Conservation (phyloP, 1,139 yeast species). For the Pichia terricola region DNA sequence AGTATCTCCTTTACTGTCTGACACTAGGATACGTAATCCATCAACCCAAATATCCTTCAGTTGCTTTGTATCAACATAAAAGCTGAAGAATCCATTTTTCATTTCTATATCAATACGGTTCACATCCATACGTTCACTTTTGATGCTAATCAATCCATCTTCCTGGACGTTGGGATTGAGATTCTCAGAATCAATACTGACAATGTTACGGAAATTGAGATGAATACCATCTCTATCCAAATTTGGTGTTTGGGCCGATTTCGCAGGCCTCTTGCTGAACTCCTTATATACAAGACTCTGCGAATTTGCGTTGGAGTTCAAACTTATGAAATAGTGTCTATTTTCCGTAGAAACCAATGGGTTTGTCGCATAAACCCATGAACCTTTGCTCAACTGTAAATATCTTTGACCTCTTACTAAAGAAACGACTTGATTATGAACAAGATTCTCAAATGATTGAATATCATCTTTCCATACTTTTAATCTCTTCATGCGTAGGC, state of each 20-base stretch:
- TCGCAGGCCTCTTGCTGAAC: slow-evolving; percentile 32
- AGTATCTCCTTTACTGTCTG: slow-evolving; percentile 16
- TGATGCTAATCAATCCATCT: slow-evolving; percentile 17
- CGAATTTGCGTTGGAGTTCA: slow-evolving; percentile 72
- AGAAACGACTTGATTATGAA: slow-evolving; percentile 54
- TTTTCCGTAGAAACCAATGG: slow-evolving; percentile 36
- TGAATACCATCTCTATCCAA: slow-evolving; percentile 41
- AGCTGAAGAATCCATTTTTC: slow-evolving; percentile 33
- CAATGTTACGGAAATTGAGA: slow-evolving; percentile 29
- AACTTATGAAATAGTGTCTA: slow-evolving; percentile 41
- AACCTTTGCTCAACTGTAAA: slow-evolving; percentile 61
- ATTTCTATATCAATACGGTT: slow-evolving; percentile 24
- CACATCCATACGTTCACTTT: slow-evolving; percentile 20
- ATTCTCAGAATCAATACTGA: slow-evolving; percentile 33
- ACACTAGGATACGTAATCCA: slow-evolving; percentile 54
- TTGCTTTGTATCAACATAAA: slow-evolving; percentile 66
- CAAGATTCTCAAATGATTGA: slow-evolving; percentile 38
- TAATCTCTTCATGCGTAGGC: too few species aligned
- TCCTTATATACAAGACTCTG: slow-evolving; percentile 53
- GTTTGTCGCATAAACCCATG: slow-evolving; percentile 70
- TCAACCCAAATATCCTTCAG: slow-evolving; percentile 71
- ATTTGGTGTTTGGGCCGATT: slow-evolving; percentile 32
- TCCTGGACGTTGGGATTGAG: slow-evolving; percentile 9
- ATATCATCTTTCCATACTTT: slow-evolving; percentile 31
- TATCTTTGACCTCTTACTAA: slow-evolving; percentile 77